phyloP scores from a whole-genome alignment of 2,329 filamentous ascomycete genomes.

The Cytospora mali region DNA sequence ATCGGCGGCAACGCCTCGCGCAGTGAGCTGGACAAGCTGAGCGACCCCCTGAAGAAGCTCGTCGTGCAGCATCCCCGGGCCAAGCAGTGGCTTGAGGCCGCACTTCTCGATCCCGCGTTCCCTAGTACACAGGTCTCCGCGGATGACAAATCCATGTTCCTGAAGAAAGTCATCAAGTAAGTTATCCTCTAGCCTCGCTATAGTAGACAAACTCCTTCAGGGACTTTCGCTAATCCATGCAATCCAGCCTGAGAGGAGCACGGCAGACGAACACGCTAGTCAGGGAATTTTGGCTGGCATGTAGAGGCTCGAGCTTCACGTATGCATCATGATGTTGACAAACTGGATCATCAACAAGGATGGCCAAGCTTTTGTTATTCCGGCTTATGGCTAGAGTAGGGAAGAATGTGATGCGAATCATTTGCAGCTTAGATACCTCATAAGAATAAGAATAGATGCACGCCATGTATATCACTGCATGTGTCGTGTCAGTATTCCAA shows the following conservation, averaged over 20 bases:
- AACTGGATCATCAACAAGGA: not conserved
- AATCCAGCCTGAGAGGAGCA: constrained; percentile 61
- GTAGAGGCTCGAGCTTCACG: constrained; percentile 62
- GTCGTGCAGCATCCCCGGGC: constrained; percentile 58
- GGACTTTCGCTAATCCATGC: not conserved
- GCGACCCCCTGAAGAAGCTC: constrained; percentile 72
- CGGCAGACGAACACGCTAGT: constrained; percentile 68
- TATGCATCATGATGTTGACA: constrained; percentile 55
- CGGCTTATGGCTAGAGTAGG: not conserved
- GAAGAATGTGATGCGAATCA: constrained; percentile 14
- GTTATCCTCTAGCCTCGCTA: constrained; percentile 31
- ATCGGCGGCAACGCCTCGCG: constrained; percentile 69
- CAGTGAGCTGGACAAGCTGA: constrained; percentile 71
- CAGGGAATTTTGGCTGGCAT: constrained; percentile 72
- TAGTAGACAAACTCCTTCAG: constrained; percentile 1
- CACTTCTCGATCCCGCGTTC: constrained; percentile 58
- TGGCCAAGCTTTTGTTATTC: too few species aligned
- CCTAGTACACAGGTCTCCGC: constrained; percentile 60
- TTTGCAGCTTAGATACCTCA: constrained; percentile 11
- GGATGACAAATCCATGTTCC: constrained; percentile 64
- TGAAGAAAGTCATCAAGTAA: constrained; percentile 67
- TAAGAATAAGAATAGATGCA: not conserved
- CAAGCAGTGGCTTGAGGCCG: constrained; percentile 64
- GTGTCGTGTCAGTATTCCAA: not conserved
- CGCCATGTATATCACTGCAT: not conserved